Percentiles rank a stretch among this genome's conserved stretches.
Conservation (phyloP, 306 rosid species). For the Biancaea sappan region DNA sequence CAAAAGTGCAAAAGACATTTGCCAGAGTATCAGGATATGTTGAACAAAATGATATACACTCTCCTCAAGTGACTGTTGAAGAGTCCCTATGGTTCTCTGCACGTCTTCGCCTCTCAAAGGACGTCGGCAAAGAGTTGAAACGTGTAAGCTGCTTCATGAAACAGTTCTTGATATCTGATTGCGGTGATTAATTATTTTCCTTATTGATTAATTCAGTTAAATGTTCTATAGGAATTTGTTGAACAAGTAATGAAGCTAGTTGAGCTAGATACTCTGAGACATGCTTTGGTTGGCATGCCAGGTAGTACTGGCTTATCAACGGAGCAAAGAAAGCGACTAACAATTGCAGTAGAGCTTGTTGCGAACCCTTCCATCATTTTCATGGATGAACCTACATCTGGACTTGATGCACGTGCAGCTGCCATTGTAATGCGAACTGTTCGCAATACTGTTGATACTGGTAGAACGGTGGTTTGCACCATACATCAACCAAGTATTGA, state of each 20-base stretch:
- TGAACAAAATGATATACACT: constrained; percentile 88
- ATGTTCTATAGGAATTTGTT: constrained; percentile 67
- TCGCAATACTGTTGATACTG: constrained; percentile 85
- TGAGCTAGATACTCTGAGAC: constrained; percentile 68
- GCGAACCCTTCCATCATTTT: constrained; percentile 88
- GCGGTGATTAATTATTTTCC: background rate
- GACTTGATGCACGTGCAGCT: constrained; percentile 88
- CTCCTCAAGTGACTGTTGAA: constrained; percentile 89
- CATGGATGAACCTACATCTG: constrained; percentile 94
- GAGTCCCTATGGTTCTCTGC: constrained; percentile 84
- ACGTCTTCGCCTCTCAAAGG: constrained; percentile 77
- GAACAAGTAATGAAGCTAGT: constrained; percentile 81
- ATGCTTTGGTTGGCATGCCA: constrained; percentile 82
- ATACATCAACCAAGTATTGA: constrained; percentile 90
- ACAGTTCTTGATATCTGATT: background rate
- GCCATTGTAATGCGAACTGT: constrained; percentile 89
- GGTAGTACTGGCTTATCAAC: constrained; percentile 81
- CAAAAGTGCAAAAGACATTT: constrained; percentile 74
- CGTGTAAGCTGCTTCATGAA: constrained; percentile 47
- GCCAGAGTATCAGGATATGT: constrained; percentile 87
- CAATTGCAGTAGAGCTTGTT: constrained; percentile 86
- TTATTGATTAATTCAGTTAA: background rate
- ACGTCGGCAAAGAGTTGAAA: constrained; percentile 51
- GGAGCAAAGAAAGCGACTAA: constrained; percentile 82
- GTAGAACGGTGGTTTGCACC: constrained; percentile 89